These are phyloP conservation scores for Sporisorium graminicola DNA, from an alignment of 1,284 basidiomycete species.

Conservation along the genomic window DNA sequence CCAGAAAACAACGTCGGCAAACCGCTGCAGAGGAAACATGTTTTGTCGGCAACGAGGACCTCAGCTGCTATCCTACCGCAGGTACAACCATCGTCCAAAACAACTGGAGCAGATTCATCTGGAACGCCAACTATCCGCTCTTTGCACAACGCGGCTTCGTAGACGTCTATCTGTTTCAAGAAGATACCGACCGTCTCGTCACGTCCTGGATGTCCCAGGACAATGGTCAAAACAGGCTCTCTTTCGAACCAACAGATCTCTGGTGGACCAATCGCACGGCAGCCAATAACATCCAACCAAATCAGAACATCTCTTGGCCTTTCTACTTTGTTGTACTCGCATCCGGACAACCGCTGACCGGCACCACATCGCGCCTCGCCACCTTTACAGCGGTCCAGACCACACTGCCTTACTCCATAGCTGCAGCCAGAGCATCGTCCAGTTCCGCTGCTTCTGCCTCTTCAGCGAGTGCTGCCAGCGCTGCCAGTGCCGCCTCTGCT, in stretches of 20 bases:
- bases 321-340: constrained; percentile 65
- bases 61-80: constrained; percentile 61
- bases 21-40: constrained; percentile 51
- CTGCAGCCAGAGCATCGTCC: constrained; percentile 29
- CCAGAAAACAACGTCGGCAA: constrained; percentile 41
- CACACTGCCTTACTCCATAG: constrained; percentile 51
- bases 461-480: constrained; percentile 21
- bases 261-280: constrained; percentile 56
- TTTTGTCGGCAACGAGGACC: constrained; percentile 59
- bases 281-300: constrained; percentile 53
- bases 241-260: constrained; percentile 55
- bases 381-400: constrained; percentile 61
- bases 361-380: constrained; percentile 49
- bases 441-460: constrained; percentile 40
- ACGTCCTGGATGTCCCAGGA: constrained; percentile 56
- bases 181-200: constrained; percentile 54
- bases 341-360: constrained; percentile 35
- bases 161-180: constrained; percentile 64
- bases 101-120: constrained; percentile 59
- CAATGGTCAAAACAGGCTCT: constrained; percentile 54
- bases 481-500: constrained; percentile 23
- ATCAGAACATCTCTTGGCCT: constrained; percentile 62
- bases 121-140: constrained; percentile 61
- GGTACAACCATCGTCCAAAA: constrained; percentile 50
- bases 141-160: constrained; percentile 56